phyloP scores from a whole-genome alignment of 2,329 filamentous ascomycete genomes.

The Lecanicillium sp. region DNA sequence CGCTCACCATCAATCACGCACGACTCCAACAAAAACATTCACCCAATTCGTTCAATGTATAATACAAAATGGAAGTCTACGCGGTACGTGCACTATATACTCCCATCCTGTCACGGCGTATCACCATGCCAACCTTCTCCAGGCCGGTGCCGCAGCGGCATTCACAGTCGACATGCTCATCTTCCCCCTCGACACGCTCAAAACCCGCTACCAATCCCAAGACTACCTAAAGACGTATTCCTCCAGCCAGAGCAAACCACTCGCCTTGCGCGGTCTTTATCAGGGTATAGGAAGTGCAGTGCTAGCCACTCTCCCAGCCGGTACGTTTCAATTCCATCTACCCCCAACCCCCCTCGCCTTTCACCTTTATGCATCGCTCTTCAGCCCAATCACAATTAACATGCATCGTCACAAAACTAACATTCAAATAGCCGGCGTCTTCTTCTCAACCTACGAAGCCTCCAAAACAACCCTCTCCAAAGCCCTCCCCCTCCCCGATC shows the following conservation, averaged over 20 bases:
- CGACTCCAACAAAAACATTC: no score
- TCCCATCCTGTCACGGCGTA: no score
- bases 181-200: constrained; percentile 83
- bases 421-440: constrained; percentile 56
- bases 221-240: constrained; percentile 63
- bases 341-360: background rate
- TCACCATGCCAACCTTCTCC: background rate
- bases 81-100: constrained; percentile 14
- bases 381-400: no score
- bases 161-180: constrained; percentile 80
- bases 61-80: constrained; percentile 22
- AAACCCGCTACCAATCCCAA: constrained; percentile 75
- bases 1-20: no score
- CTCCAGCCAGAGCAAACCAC: constrained; percentile 43
- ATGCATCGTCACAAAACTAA: background rate
- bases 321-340: constrained; percentile 30
- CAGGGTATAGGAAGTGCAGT: constrained; percentile 83
- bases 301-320: constrained; percentile 79
- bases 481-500: constrained; percentile 50
- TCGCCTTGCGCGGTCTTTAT: constrained; percentile 65
- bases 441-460: constrained; percentile 85
- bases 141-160: constrained; percentile 80
- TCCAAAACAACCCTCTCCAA: constrained; percentile 55
- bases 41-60: background rate
- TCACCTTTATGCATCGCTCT: no score